Conservation (phyloP, 371 early-diverging fungal genomes). For the Haplosporangium sp. region DNA sequence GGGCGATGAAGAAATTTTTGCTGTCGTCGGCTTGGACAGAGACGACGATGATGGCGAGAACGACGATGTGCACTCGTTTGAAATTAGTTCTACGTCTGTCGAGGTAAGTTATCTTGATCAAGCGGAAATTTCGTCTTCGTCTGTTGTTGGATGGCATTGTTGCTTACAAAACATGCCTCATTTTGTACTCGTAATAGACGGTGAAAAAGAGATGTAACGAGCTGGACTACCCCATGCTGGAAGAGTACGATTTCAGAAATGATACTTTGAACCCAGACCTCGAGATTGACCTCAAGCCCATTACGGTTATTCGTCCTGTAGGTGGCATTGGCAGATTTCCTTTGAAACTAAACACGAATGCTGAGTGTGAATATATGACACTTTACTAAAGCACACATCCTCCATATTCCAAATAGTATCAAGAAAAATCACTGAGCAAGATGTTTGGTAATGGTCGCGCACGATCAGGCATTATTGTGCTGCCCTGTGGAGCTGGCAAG, state of each 20-base stretch:
- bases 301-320: slow-evolving; percentile 91
- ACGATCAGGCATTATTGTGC: slow-evolving; percentile 98
- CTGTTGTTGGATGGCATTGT: neutral
- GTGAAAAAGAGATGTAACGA: slow-evolving; percentile 96
- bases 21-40: slow-evolving; percentile 68
- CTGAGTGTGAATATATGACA: neutral
- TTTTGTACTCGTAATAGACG: slow-evolving; percentile 47
- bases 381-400: neutral
- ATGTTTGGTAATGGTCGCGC: slow-evolving; percentile 99
- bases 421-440: slow-evolving; percentile 98
- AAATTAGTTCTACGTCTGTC: slow-evolving; percentile 83
- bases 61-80: slow-evolving; percentile 87
- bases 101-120: slow-evolving; percentile 63
- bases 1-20: slow-evolving; percentile 64
- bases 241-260: slow-evolving; percentile 99
- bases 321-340: neutral
- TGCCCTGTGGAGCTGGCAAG: slow-evolving; percentile 99
- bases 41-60: slow-evolving; percentile 78
- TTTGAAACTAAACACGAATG: neutral
- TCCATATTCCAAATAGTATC: slow-evolving; percentile 70
- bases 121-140: neutral
- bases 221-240: slow-evolving; percentile 97
- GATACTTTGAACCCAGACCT: slow-evolving; percentile 89
- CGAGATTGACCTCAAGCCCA: slow-evolving; percentile 97
- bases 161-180: neutral